Evolutionary conservation across 1,284 basidiomycete species (phyloP), one percentile per base, ranked within the genome.

Genomic region (Trametes versicolor): DNA sequence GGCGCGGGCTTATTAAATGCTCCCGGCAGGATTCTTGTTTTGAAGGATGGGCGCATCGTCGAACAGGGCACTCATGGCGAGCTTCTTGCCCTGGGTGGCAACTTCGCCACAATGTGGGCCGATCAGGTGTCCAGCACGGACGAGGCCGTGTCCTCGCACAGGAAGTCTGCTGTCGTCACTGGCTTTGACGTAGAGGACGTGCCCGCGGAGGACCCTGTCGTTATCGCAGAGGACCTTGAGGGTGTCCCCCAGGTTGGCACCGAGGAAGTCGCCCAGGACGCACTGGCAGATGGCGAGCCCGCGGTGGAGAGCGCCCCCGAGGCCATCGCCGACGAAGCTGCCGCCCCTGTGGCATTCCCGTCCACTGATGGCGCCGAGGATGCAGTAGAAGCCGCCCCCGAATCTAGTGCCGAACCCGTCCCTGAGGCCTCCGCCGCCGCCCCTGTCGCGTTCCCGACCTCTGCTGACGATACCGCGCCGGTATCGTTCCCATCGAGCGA

Each of bases 91-190:
- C 79, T 77, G 29, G 85, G 90, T 70, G 91, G 93, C 60, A 73
- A 87, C 43, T 95, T 95, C 73, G 90, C 92, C 13, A 82, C 87
- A 1, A 90, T 95, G 90, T 95, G 93, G 93, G 86, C 89, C 0
- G 88, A 93, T 73, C 91, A 94, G 73, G 81, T 91, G 37, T 87
- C 85, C 37, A 81, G 85, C n/a, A 82, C 77, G 17, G 88, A 87
- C 53, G 85, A 83, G 39, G 75, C 71, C 21, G 68, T 71, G 9
- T 69, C 78, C 66, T 65, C 77, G 29, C 71, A 71, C 64, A 70
- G 75, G 81, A 82, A 67, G 82, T 81, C 56, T 68, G 79, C 39
- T 74, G 78, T 52, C 82, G 81, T 49, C 84, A 85, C 76, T 78
- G 57, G 81, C 63, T 73, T 53, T 68, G 71, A 72, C 21, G 65